Percentiles rank a stretch among this genome's conserved stretches.
Evolutionary conservation across 495 filamentous ascomycete genomes (phyloP).

Genomic region (Aspergillus saccharolyticus): DNA sequence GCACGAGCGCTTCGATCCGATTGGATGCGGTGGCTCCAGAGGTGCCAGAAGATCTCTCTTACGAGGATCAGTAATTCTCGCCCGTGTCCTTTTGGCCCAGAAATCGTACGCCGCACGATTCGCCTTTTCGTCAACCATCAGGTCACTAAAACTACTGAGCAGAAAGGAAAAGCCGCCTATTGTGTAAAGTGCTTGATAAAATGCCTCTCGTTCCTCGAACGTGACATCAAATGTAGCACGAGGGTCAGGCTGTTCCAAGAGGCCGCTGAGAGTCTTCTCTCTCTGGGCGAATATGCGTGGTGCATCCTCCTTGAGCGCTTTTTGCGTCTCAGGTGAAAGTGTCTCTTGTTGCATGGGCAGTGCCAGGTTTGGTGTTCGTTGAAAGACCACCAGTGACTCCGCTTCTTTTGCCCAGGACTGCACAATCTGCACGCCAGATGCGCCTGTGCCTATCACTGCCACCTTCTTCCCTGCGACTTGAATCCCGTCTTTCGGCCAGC

Average conservation of each 20-base stretch:
- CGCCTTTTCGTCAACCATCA: not conserved
- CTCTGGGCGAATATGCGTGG: not conserved
- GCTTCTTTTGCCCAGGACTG: conserved; percentile 37
- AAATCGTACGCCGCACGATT: conserved; percentile 39
- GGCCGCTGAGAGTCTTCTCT: not conserved
- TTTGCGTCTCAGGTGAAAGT: conserved; percentile 10
- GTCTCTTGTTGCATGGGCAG: conserved; percentile 44
- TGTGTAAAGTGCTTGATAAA: not conserved
- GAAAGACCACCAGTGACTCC: conserved; percentile 42
- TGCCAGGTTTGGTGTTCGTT: conserved; percentile 46
- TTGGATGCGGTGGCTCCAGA: conserved; percentile 36
- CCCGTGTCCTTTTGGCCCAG: conserved; percentile 47
- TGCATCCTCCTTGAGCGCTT: not conserved
- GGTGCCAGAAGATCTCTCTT: conserved; percentile 51
- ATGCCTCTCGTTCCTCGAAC: not conserved
- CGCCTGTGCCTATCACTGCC: conserved; percentile 45
- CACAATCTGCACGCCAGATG: conserved; percentile 47
- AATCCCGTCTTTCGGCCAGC: not conserved
- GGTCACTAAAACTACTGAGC: not conserved
- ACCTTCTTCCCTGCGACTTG: not conserved
- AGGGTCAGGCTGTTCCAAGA: not conserved
- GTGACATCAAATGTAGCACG: not conserved
- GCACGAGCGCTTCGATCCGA: conserved; percentile 49
- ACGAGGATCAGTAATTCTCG: conserved; percentile 42
- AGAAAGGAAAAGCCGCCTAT: not conserved